Conservation (phyloP, 2,329 filamentous ascomycete species). For the Trichothecium sympodiale region DNA sequence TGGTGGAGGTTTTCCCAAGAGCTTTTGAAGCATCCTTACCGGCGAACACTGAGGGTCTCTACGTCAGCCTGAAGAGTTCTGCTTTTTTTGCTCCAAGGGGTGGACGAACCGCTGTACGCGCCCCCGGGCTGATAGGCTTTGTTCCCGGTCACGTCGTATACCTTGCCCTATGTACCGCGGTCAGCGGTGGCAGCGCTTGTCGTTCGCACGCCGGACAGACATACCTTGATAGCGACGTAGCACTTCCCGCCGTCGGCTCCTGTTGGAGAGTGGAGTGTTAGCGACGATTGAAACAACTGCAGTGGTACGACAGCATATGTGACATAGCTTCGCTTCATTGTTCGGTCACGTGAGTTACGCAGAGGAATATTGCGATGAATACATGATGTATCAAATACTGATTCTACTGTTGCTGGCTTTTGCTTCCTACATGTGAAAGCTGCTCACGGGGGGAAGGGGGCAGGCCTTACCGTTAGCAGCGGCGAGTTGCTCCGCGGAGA, state of each 20-base stretch:
- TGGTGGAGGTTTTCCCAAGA: constrained; percentile 75
- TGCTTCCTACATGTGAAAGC: no score
- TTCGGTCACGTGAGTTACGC: no score
- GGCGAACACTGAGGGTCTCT: constrained; percentile 97
- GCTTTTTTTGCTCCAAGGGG: no score
- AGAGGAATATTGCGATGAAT: no score
- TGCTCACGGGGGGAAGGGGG: not conserved
- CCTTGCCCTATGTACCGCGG: constrained; percentile 52
- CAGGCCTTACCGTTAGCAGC: constrained; percentile 65
- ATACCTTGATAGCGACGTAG: constrained; percentile 61
- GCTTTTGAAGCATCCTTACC: constrained; percentile 94
- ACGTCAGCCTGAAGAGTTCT: constrained; percentile 1
- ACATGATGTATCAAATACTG: no score
- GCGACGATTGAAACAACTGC: no score
- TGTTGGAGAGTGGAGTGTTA: constrained; percentile 21
- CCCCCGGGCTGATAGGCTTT: constrained; percentile 73
- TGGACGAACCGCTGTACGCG: constrained; percentile 66
- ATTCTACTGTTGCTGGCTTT: no score
- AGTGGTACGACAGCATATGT: no score
- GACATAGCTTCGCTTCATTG: no score
- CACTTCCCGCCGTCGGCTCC: constrained; percentile 53
- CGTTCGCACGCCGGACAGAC: constrained; percentile 1
- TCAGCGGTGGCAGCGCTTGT: no score
- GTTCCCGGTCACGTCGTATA: constrained; percentile 91
- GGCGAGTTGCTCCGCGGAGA: constrained; percentile 67